Conservation (phyloP, 2,329 filamentous ascomycete genomes). For the Hymenoscyphus fraxineus region DNA sequence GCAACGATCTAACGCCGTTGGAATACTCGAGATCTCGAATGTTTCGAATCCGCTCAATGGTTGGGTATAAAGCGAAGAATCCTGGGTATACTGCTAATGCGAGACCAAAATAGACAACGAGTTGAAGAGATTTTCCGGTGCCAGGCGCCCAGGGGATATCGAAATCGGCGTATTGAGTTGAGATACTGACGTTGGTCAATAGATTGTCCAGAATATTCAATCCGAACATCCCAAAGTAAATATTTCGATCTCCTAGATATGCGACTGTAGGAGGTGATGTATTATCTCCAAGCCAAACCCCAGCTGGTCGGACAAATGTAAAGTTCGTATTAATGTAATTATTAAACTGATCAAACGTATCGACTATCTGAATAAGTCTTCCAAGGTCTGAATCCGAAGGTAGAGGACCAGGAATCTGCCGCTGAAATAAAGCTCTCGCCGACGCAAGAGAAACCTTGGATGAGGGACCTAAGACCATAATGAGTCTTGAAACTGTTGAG, state of each 20-base stretch:
- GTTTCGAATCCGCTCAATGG: slow-evolving; percentile 72
- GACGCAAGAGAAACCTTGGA: slow-evolving; percentile 38
- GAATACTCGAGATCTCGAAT: slow-evolving; percentile 86
- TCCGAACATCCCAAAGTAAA: slow-evolving; percentile 54
- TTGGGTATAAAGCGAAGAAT: slow-evolving; percentile 86
- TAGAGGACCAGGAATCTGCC: slow-evolving; percentile 23
- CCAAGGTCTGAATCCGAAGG: slow-evolving; percentile 19
- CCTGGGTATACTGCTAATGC: slow-evolving; percentile 75
- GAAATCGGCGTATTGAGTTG: slow-evolving; percentile 70
- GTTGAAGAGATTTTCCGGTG: slow-evolving; percentile 69
- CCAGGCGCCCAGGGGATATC: slow-evolving; percentile 67
- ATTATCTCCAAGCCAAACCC: slow-evolving; percentile 68
- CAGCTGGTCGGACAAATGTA: slow-evolving; percentile 69
- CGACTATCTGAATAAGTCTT: slow-evolving; percentile 41
- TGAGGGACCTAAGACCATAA: slow-evolving; percentile 42
- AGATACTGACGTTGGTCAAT: slow-evolving; percentile 64
- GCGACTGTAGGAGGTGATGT: slow-evolving; percentile 61
- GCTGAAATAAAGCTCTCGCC: slow-evolving; percentile 24
- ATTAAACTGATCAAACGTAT: slow-evolving; percentile 66
- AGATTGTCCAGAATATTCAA: slow-evolving; percentile 66
- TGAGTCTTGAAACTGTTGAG: slow-evolving; percentile 20
- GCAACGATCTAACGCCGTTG: slow-evolving; percentile 78
- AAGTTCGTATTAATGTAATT: slow-evolving; percentile 59
- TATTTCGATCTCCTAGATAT: slow-evolving; percentile 61
- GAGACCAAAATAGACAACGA: slow-evolving; percentile 78